Conservation (phyloP, 345 rosid species). For the Acer saccharum region DNA sequence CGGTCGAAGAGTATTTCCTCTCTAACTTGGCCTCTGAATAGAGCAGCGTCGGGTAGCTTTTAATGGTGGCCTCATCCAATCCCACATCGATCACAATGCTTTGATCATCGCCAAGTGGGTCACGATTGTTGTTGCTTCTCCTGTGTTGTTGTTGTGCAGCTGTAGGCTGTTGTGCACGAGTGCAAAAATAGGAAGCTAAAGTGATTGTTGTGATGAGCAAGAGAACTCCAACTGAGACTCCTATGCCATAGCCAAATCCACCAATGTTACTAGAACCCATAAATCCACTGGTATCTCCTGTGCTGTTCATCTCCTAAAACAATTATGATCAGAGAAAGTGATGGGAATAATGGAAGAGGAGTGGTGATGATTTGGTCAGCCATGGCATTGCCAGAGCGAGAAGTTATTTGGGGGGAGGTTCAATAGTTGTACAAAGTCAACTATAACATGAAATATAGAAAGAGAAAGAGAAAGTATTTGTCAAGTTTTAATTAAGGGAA, state of each 20-base stretch:
- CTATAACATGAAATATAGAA: slow-evolving; percentile 17
- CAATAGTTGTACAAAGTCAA: slow-evolving; percentile 45
- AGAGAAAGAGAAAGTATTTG: slow-evolving; percentile 14
- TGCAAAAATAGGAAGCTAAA: slow-evolving; percentile 53
- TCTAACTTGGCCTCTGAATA: slow-evolving; percentile 60
- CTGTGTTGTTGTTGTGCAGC: not conserved
- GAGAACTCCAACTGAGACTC: slow-evolving; percentile 52
- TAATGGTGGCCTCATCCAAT: slow-evolving; percentile 70
- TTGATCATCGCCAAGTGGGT: slow-evolving; percentile 14
- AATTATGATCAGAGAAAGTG: not conserved
- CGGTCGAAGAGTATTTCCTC: slow-evolving; percentile 40
- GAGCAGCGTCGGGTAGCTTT: slow-evolving; percentile 68
- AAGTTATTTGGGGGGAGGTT: slow-evolving; percentile 12
- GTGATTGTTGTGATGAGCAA: slow-evolving; percentile 54
- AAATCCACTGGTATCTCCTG: slow-evolving; percentile 23
- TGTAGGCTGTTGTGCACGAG: slow-evolving; percentile 11
- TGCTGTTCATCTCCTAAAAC: slow-evolving; percentile 12
- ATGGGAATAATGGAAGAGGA: not conserved
- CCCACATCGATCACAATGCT: slow-evolving; percentile 46
- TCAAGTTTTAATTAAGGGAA: slow-evolving; percentile 34
- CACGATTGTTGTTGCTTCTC: not conserved
- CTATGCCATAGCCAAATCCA: slow-evolving; percentile 54
- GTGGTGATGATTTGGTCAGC: slow-evolving; percentile 27
- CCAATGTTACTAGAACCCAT: slow-evolving; percentile 35
- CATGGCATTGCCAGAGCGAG: slow-evolving; percentile 28